These are phyloP conservation scores for Yamadazyma mexicana DNA, from an alignment of 1,139 yeast species.

Conservation along the genomic window DNA sequence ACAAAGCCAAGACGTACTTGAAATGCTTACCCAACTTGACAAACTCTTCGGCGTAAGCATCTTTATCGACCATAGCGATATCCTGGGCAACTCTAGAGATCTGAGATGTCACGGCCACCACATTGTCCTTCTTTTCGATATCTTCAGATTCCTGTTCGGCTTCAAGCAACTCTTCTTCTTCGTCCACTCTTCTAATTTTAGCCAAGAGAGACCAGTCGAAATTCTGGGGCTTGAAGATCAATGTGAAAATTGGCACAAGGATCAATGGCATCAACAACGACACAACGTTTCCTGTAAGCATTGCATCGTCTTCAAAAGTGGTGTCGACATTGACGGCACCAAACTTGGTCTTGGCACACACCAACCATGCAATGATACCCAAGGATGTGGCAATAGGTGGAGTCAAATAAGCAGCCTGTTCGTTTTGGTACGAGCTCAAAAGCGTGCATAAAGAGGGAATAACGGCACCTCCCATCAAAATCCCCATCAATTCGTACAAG, in stretches of 20 bases:
- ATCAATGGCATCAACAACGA: slow-evolving; percentile 76
- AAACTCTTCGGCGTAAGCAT: slow-evolving; percentile 42
- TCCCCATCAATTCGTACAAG: slow-evolving; percentile 83
- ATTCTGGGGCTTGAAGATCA: slow-evolving; percentile 62
- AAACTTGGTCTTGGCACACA: slow-evolving; percentile 53
- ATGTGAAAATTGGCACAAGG: slow-evolving; percentile 65
- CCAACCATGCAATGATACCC: slow-evolving; percentile 69
- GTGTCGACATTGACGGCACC: slow-evolving; percentile 59
- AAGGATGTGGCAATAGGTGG: slow-evolving; percentile 63
- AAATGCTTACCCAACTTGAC: slow-evolving; percentile 46
- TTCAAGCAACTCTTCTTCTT: slow-evolving; percentile 56
- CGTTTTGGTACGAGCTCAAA: slow-evolving; percentile 67
- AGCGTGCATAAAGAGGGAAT: slow-evolving; percentile 73
- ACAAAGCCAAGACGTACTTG: slow-evolving; percentile 54
- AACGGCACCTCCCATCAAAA: slow-evolving; percentile 83
- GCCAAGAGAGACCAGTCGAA: slow-evolving; percentile 71
- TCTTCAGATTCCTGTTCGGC: slow-evolving; percentile 24
- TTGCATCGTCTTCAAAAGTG: slow-evolving; percentile 75
- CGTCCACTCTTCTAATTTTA: slow-evolving; percentile 58
- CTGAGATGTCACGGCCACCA: slow-evolving; percentile 27
- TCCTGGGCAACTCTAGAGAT: slow-evolving; percentile 43
- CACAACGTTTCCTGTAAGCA: slow-evolving; percentile 84
- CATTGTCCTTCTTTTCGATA: slow-evolving; percentile 28
- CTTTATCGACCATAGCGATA: slow-evolving; percentile 35
- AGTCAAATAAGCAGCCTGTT: slow-evolving; percentile 56